Evolutionary conservation across 148 eudicot species (phyloP).

Genomic region (Dysphania ambrosioides): DNA sequence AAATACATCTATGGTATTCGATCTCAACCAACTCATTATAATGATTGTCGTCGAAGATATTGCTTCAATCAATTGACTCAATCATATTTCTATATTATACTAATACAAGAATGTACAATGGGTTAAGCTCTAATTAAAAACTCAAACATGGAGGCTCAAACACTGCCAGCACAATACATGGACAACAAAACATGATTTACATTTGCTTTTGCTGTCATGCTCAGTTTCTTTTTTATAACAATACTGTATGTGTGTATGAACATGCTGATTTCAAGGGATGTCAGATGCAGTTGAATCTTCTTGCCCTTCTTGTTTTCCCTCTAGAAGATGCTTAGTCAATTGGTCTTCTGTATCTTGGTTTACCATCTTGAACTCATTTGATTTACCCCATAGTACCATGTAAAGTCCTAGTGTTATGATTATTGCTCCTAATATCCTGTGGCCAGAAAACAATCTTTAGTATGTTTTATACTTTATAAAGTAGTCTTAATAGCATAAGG

Average conservation of each 20-base stretch:
- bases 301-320: conserved; percentile 19
- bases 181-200: conserved; percentile 27
- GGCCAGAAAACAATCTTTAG: background rate
- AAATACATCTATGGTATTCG: background rate
- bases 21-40: no score
- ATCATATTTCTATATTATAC: background rate
- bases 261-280: conserved; percentile 39
- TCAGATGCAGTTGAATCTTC: conserved; percentile 30
- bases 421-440: conserved; percentile 62
- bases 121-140: conserved; percentile 3
- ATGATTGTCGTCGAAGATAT: background rate
- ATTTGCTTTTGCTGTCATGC: conserved; percentile 22
- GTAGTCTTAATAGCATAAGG: no score
- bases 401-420: conserved; percentile 62
- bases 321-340: conserved; percentile 56
- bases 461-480: no score
- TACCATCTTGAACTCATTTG: conserved; percentile 39
- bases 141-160: conserved; percentile 1
- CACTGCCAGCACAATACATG: conserved; percentile 11
- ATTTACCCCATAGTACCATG: conserved; percentile 77
- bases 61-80: background rate
- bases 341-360: conserved; percentile 36
- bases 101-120: conserved; percentile 8
- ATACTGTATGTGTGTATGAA: background rate
- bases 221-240: background rate